A percentile compares a stretch with the other conserved stretches of the same genome.
These are phyloP conservation scores for Pleurotus pulmonarius DNA, from an alignment of 768 basidiomycete genomes.

Conservation along the genomic window DNA sequence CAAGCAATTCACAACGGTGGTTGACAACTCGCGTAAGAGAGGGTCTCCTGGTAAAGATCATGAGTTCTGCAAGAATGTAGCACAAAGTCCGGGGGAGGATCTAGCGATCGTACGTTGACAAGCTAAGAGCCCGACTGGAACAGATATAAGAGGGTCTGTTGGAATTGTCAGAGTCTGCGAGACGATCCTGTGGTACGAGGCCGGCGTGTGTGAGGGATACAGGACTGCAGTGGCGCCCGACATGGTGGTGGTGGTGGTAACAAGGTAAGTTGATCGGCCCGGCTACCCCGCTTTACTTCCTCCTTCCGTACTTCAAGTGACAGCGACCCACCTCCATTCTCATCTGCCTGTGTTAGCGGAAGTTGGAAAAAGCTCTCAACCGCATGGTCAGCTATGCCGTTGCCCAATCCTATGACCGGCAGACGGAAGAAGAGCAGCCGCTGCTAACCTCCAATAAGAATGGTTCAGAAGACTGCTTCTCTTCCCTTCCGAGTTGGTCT, in stretches of 20 bases:
- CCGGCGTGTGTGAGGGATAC: slow-evolving; percentile 39
- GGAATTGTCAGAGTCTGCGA: slow-evolving; percentile 55
- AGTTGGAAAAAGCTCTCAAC: not conserved
- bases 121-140: slow-evolving; percentile 74
- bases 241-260: slow-evolving; percentile 29
- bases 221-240: slow-evolving; percentile 35
- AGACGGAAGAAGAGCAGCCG: slow-evolving; percentile 1
- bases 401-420: not conserved
- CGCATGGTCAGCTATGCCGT: slow-evolving; percentile 6
- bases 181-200: slow-evolving; percentile 63
- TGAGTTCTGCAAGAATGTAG: slow-evolving; percentile 7
- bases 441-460: slow-evolving; percentile 1
- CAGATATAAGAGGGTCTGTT: slow-evolving; percentile 41
- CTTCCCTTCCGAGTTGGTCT: slow-evolving; percentile 4
- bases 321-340: slow-evolving; percentile 7
- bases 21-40: slow-evolving; percentile 53
- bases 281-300: slow-evolving; percentile 16
- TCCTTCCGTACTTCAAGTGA: not conserved
- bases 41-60: slow-evolving; percentile 54
- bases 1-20: slow-evolving; percentile 48
- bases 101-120: slow-evolving; percentile 58
- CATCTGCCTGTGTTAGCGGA: not conserved
- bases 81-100: slow-evolving; percentile 1
- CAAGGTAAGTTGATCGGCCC: slow-evolving; percentile 22
- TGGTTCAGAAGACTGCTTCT: not conserved